Conservation (phyloP, 495 filamentous ascomycete genomes). For the Podospora comata region DNA sequence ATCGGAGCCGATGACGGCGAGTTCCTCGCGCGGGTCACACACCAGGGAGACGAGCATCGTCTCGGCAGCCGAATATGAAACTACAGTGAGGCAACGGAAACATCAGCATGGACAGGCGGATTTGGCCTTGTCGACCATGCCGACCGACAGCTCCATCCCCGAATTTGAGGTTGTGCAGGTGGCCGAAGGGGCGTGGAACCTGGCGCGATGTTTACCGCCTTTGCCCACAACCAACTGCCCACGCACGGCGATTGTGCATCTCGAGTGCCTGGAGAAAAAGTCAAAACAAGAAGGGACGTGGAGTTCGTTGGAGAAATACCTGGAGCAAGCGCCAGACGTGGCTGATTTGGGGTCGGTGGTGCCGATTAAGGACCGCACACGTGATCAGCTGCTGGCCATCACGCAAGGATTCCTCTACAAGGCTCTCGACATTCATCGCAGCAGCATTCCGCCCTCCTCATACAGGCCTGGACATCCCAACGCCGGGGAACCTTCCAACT, state of each 20-base stretch:
- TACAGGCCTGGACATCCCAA: conserved; percentile 21
- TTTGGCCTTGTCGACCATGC: conserved; percentile 22
- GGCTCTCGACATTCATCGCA: conserved; percentile 57
- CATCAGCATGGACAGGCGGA: conserved; percentile 17
- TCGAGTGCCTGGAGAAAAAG: conserved; percentile 56
- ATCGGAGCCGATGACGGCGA: conserved; percentile 36
- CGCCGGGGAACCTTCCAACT: conserved; percentile 37
- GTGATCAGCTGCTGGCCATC: conserved; percentile 62
- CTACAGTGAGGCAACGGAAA: conserved; percentile 25
- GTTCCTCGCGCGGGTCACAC: conserved; percentile 43
- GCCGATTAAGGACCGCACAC: conserved; percentile 47
- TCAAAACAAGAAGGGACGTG: conserved; percentile 53
- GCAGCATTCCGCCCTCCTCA: conserved; percentile 21
- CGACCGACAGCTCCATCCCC: conserved; percentile 33
- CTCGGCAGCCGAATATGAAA: conserved; percentile 39
- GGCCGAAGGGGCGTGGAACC: conserved; percentile 54
- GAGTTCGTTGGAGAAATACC: conserved; percentile 41
- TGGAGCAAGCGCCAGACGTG: conserved; percentile 35
- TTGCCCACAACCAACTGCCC: conserved; percentile 51
- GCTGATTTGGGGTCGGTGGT: conserved; percentile 46
- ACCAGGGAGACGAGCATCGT: conserved; percentile 46
- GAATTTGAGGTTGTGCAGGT: conserved; percentile 53
- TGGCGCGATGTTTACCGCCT: conserved; percentile 55
- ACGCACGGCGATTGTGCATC: conserved; percentile 54
- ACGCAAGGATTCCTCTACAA: conserved; percentile 62